Percentiles rank a stretch among this genome's conserved stretches.
Conservation (phyloP, 805 yeast species). For the Sungouiella thailandica region DNA sequence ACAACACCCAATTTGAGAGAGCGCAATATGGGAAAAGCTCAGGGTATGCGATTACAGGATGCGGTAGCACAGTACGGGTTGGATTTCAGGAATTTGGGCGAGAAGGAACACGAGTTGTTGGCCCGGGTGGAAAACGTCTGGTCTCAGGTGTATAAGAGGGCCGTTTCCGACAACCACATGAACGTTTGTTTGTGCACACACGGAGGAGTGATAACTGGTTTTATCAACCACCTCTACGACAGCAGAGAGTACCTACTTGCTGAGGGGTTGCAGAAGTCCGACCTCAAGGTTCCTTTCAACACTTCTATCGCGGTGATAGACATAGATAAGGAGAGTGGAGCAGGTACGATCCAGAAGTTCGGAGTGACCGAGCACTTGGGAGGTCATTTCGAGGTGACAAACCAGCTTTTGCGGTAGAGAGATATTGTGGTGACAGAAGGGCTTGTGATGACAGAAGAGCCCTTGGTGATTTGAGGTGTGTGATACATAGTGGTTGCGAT, state of each 20-base stretch:
- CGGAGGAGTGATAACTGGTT: conserved; percentile 73
- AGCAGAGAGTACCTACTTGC: conserved; percentile 34
- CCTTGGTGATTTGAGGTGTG: too few species aligned
- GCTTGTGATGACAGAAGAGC: too few species aligned
- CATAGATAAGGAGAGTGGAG: conserved; percentile 33
- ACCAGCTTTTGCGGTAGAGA: conserved; percentile 14
- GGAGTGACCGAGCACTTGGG: conserved; percentile 72
- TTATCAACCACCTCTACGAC: conserved; percentile 46
- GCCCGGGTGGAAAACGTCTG: conserved; percentile 47
- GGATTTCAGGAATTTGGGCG: conserved; percentile 64
- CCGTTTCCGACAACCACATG: conserved; percentile 25
- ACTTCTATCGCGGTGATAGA: conserved; percentile 71
- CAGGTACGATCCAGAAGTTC: conserved; percentile 46
- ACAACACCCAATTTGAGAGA: conserved; percentile 54
- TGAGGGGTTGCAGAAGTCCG: conserved; percentile 33
- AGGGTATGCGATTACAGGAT: conserved; percentile 66
- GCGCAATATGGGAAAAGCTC: conserved; percentile 68
- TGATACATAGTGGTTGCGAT: too few species aligned
- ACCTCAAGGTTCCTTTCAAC: conserved; percentile 61
- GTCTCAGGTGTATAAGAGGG: conserved; percentile 35
- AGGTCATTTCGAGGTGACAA: conserved; percentile 23
- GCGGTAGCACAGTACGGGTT: conserved; percentile 59
- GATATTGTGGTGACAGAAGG: background rate
- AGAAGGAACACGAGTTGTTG: conserved; percentile 42
- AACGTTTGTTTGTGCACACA: conserved; percentile 68